A percentile compares a stretch with the other conserved stretches of the same genome.
phyloP scores from a whole-genome alignment of 352 stramenopile genomes.

The Pythium phragmiticola region DNA sequence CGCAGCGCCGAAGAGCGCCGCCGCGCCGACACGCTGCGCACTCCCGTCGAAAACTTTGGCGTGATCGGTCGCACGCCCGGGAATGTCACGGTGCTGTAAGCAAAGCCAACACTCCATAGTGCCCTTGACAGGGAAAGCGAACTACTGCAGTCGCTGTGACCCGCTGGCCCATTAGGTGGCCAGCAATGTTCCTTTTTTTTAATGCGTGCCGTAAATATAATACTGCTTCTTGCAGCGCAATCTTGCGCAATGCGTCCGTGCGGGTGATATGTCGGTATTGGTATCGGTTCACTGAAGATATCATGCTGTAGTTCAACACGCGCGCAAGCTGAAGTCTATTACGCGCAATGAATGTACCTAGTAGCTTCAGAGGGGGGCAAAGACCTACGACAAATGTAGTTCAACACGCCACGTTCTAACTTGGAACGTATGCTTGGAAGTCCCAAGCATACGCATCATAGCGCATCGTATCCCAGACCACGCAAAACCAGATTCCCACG shows the following conservation, averaged over 20 bases:
- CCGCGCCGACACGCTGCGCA: constrained; percentile 16
- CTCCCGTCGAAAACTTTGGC: constrained; percentile 15
- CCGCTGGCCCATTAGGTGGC: too few relatives aligned
- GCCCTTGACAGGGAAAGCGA: too few relatives aligned
- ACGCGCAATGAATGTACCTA: too few relatives aligned
- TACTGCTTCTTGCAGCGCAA: neutral
- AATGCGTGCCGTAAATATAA: neutral
- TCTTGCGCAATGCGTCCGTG: too few relatives aligned
- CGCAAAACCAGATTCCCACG: neutral
- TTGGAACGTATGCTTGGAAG: neutral
- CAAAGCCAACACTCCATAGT: neutral
- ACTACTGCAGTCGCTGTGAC: too few relatives aligned
- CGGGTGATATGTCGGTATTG: neutral
- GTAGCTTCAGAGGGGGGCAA: too few relatives aligned
- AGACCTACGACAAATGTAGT: too few relatives aligned
- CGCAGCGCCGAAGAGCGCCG: constrained; percentile 5
- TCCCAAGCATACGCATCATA: neutral
- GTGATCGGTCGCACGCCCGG: constrained; percentile 15
- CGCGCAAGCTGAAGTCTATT: too few relatives aligned
- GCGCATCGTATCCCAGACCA: neutral
- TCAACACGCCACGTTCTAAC: too few relatives aligned
- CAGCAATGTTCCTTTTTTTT: neutral
- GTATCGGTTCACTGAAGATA: neutral
- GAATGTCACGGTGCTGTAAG: constrained; percentile 15
- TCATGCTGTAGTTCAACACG: too few relatives aligned